Evolutionary conservation across 106 monocot species (phyloP), one percentile per base, ranked within the genome.

Genomic region (Triglochin maritima): DNA sequence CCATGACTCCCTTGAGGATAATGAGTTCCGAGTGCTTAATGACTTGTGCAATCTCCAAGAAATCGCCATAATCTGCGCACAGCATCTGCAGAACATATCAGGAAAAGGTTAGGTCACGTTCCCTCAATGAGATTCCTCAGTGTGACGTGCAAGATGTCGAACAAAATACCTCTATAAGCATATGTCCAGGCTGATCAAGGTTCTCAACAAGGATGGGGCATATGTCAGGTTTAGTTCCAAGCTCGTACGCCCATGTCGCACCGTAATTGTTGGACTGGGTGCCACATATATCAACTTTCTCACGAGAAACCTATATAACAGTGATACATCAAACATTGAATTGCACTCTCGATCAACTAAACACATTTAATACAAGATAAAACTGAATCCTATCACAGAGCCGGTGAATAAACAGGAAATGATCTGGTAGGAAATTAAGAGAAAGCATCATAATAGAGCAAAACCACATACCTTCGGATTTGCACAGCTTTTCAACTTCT

Each of bases 81-180:
- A 79, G 68, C 85, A 90, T 83, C 87, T 94, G 69, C 29, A 17
- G 10, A 17, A 13, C 15, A 63, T 45, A 59, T 6, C 29, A 59
- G 8, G 59, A 58, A 58, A 58, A 58, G 3, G 16, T 17, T 42
- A 43, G 29, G 41, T 3, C 2, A 42, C 2, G n/a, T n/a, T 11
- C 16, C 58, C 16, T 58, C 5, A 46, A 14, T 7, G 45, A 44
- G 11, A 63, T 47, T 46, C 13, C 45, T 14, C 43, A 49, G 45
- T n/a, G 29, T 29, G 15, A 9, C 13, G 9, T 49, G 7, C n/a
- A 17, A 52, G 7, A 66, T 52, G 51, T 6, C 50, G 62, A 49
- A 7, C 4, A 9, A 11, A 16, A 17, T 78, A 88, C 95, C 91
- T 98, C 96, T 47, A 98, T 76, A 50, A 98, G 91, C 66, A 98